A percentile compares a stretch with the other conserved stretches of the same genome.
phyloP scores from a whole-genome alignment of 306 rosid species.

The Cucurbita maxima region DNA sequence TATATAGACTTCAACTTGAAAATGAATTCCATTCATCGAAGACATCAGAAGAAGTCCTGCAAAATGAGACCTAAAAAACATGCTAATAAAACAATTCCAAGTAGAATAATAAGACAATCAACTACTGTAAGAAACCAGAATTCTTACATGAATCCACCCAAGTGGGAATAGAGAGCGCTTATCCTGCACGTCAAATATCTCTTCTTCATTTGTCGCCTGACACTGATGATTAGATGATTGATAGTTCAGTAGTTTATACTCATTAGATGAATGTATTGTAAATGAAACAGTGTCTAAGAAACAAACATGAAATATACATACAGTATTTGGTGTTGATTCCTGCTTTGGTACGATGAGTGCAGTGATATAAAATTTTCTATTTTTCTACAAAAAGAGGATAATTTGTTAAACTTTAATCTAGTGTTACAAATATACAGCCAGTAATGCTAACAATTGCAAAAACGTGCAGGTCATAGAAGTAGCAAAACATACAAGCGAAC shows the following conservation, averaged over 20 bases:
- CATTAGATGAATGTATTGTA: conserved; percentile 2
- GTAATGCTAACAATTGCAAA: not conserved
- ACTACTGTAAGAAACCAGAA: not conserved
- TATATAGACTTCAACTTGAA: not conserved
- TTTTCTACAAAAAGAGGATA: conserved; percentile 48
- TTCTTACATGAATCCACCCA: conserved; percentile 98
- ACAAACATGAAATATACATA: conserved; percentile 22
- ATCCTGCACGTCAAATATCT: conserved; percentile 91
- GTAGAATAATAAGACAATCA: not conserved
- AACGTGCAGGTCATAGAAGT: not conserved
- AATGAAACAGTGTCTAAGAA: conserved; percentile 7
- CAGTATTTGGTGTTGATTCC: conserved; percentile 82
- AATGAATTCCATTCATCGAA: not conserved
- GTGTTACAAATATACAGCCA: not conserved
- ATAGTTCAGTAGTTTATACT: not conserved
- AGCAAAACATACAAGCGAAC: conserved; percentile 71
- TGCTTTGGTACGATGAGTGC: conserved; percentile 92
- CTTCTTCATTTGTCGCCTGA: conserved; percentile 89
- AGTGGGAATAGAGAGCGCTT: conserved; percentile 86
- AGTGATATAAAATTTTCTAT: conserved; percentile 72
- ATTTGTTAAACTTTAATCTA: conserved; percentile 5
- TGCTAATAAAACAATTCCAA: not conserved
- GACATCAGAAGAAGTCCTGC: not conserved
- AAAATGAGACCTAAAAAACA: not conserved
- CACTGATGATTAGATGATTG: conserved; percentile 42